Evolutionary conservation across 352 stramenopile species (phyloP), one percentile per base, ranked within the genome.

Genomic region (Thalassiosira exigua): DNA sequence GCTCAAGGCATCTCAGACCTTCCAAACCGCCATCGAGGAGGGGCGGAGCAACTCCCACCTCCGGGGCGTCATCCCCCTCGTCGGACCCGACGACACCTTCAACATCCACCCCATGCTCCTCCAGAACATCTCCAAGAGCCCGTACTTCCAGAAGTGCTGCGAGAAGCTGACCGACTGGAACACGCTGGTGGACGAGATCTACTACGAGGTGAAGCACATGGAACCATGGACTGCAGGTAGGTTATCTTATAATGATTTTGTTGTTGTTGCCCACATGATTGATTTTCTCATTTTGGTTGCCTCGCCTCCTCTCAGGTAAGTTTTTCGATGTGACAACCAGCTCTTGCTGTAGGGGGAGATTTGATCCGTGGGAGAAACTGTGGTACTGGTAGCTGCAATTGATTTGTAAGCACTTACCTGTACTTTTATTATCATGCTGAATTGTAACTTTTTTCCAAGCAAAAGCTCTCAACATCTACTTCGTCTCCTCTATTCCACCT

Each of bases 81-180:
- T 79, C 17, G 77, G 86, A 9, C 85, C 87, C 1, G 80, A 89
- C 39, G 85, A 91, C 27, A 90, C 82, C 7, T 99, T 98, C 87
- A 98, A 99, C 70, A 85, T 99, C 12, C 98, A 99, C 89, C 96
- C 93, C 39, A 90, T 98, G 74, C 87, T 99, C 41, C 91, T 97
- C 57, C 92, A 98, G 58, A 98, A 97, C 75, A 98, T 98, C 54
- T 86, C 98, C 53, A 90, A 97, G 66, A 98, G 93, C 57, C 89
- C 93, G 11, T 99, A 99, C 79, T 99, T 99, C 81, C 91, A 95
- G 64, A 95, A 96, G 51, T 94, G 98, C 19, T 98, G 86, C 64
- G 71, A 85, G 4, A 88, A 94, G 32, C 70, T 93, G 2, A 59
- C 27, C 0, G 82, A 93, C 71, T 93, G 84, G 74, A 92, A 86